phyloP scores from a whole-genome alignment of 352 stramenopile genomes.

The Lagenidium giganteum region DNA sequence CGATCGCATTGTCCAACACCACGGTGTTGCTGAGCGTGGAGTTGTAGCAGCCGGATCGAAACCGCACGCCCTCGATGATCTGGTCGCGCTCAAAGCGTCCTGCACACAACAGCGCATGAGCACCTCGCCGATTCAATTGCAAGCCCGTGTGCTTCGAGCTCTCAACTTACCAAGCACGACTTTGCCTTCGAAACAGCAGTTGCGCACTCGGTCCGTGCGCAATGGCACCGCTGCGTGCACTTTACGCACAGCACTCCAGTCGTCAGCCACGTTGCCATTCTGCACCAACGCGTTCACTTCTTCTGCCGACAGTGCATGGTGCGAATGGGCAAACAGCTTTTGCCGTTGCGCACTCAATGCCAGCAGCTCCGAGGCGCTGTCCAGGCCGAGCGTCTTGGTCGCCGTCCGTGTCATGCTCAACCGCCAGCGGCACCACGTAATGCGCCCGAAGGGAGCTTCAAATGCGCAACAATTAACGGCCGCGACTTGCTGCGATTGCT shows the following conservation, averaged over 20 bases:
- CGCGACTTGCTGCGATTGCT: no score
- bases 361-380: constrained; percentile 11
- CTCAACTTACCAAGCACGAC: constrained; percentile 72
- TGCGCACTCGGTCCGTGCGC: constrained; percentile 34
- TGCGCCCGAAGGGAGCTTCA: no score
- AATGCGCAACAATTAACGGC: no score
- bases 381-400: no score
- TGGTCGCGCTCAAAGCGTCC: no score
- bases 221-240: constrained; percentile 15
- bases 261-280: constrained; percentile 63
- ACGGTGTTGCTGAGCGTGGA: constrained; percentile 40
- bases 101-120: no score
- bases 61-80: constrained; percentile 44
- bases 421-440: no score
- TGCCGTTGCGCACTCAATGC: constrained; percentile 10
- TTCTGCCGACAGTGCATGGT: constrained; percentile 30
- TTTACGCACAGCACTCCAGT: constrained; percentile 58
- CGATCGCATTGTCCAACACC: constrained; percentile 53
- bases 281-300: constrained; percentile 49
- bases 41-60: constrained; percentile 53
- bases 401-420: no score
- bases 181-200: constrained; percentile 59
- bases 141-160: no score
- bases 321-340: constrained; percentile 11
- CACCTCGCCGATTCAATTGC: no score